Evolutionary conservation across 139 green algal genomes (phyloP).

Genomic region (Ostreobium quekettii): DNA sequence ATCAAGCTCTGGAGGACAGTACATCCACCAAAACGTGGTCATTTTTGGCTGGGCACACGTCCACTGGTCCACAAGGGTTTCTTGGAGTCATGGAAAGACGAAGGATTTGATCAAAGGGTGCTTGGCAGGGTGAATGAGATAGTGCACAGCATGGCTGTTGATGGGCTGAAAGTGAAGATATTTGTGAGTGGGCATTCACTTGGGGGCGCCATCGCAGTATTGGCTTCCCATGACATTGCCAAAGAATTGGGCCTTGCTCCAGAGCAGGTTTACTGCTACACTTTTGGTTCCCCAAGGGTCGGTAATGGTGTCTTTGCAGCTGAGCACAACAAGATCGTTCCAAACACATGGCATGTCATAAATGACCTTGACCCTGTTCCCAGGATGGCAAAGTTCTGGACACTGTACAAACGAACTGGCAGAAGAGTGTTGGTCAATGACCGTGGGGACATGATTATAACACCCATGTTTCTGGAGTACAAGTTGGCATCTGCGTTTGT

Average conservation of each 20-base stretch:
- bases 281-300: not conserved
- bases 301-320: not conserved
- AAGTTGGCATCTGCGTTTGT: too few species aligned
- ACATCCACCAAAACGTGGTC: not conserved
- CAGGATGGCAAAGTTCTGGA: conserved; percentile 26
- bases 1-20: not conserved
- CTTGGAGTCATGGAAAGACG: not conserved
- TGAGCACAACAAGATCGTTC: not conserved
- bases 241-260: not conserved
- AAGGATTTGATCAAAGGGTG: not conserved
- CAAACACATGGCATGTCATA: not conserved
- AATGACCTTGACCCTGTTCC: conserved; percentile 23
- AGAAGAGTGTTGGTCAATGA: conserved; percentile 34
- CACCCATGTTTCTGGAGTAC: not conserved
- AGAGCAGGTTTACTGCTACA: not conserved
- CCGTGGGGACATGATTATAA: conserved; percentile 33
- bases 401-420: conserved; percentile 41
- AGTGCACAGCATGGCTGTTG: not conserved
- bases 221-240: not conserved
- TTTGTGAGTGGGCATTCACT: not conserved
- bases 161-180: not conserved
- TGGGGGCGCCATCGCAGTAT: not conserved
- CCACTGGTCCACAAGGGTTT: conserved; percentile 1
- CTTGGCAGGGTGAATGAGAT: not conserved
- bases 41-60: not conserved